These are phyloP conservation scores for Hygrocybe coccinea DNA, from an alignment of 768 basidiomycete species.

Conservation along the genomic window DNA sequence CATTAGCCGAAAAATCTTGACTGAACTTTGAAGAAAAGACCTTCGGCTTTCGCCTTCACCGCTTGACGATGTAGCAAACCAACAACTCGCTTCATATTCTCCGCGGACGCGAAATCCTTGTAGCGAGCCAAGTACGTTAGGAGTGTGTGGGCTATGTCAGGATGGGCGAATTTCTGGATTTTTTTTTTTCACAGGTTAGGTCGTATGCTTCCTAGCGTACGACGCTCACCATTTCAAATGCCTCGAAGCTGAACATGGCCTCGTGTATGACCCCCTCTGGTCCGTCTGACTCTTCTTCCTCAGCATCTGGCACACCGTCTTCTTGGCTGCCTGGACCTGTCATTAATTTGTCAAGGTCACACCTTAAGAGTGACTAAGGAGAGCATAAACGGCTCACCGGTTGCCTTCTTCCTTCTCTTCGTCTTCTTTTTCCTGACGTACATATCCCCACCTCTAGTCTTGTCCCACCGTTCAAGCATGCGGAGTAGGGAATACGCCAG, in stretches of 20 bases:
- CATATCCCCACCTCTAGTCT: conserved; percentile 60
- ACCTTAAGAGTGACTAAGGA: background rate
- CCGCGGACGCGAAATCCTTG: conserved; percentile 70
- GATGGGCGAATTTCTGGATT: conserved; percentile 79
- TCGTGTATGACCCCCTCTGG: conserved; percentile 69
- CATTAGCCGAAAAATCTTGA: conserved; percentile 16
- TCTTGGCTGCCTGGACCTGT: conserved; percentile 37
- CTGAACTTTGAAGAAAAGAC: conserved; percentile 88
- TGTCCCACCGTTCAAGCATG: conserved; percentile 87
- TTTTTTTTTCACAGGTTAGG: conserved; percentile 9
- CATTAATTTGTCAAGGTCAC: background rate
- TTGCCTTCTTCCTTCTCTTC: conserved; percentile 47
- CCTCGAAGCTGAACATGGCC: conserved; percentile 86
- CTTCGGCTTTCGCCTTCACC: conserved; percentile 88
- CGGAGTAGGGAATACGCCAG: conserved; percentile 80
- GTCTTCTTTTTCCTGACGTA: conserved; percentile 64
- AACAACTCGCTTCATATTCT: conserved; percentile 88
- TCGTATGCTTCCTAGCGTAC: conserved; percentile 7
- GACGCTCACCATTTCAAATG: conserved; percentile 74
- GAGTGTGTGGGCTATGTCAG: conserved; percentile 81
- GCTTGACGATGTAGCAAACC: conserved; percentile 87
- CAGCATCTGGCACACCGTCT: conserved; percentile 63
- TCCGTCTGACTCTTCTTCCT: conserved; percentile 57
- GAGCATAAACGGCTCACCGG: conserved; percentile 30
- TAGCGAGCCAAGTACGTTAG: conserved; percentile 79